Conservation (phyloP, 805 yeast species). For the Yarrowia sp. region DNA sequence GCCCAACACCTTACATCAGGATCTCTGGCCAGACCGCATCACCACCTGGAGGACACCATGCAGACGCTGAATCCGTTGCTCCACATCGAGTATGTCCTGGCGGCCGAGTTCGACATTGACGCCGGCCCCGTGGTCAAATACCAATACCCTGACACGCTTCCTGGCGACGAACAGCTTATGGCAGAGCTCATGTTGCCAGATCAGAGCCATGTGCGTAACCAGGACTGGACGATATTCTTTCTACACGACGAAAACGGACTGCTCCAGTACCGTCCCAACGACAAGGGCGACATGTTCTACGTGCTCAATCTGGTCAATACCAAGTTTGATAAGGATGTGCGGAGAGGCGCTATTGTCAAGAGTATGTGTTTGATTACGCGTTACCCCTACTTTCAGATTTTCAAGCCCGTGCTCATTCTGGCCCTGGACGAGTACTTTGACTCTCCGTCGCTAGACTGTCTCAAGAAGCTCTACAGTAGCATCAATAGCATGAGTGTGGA, state of each 20-base stretch:
- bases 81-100: slow-evolving; percentile 55
- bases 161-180: slow-evolving; percentile 36
- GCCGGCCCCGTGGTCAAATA: slow-evolving; percentile 64
- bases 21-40: background rate
- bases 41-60: background rate
- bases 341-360: slow-evolving; percentile 59
- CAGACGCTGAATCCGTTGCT: slow-evolving; percentile 15
- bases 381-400: slow-evolving; percentile 50
- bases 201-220: slow-evolving; percentile 52
- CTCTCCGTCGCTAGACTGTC: slow-evolving; percentile 29
- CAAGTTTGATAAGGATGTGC: slow-evolving; percentile 42
- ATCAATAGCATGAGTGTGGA: slow-evolving; percentile 35
- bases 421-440: slow-evolving; percentile 50
- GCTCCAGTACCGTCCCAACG: slow-evolving; percentile 26
- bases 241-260: slow-evolving; percentile 34
- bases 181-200: slow-evolving; percentile 62
- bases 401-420: slow-evolving; percentile 56
- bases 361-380: slow-evolving; percentile 58
- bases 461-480: slow-evolving; percentile 35
- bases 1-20: background rate
- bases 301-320: slow-evolving; percentile 57
- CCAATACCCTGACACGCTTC: slow-evolving; percentile 50
- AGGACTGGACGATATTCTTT: slow-evolving; percentile 55
- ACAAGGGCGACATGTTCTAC: slow-evolving; percentile 48
- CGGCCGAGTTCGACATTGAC: slow-evolving; percentile 78